Conservation (phyloP, 192 early-diverging fungal genomes). For the Coemansia sp. region DNA sequence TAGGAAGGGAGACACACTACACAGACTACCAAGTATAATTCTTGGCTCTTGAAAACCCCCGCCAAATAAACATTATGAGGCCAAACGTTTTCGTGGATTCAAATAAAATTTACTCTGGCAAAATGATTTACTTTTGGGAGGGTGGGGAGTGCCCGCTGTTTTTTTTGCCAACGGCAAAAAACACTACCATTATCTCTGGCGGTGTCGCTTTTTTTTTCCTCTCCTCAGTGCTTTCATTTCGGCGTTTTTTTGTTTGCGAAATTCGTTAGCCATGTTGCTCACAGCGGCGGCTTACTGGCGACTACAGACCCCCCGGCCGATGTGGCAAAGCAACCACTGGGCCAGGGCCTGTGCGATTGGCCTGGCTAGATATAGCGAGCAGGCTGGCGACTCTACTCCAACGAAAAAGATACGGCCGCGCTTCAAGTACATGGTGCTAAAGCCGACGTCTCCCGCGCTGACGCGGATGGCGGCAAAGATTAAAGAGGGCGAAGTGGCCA, state of each 20-base stretch:
- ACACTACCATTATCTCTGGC: too few species aligned
- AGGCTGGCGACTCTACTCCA: neutral
- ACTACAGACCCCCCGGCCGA: neutral
- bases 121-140: too few species aligned
- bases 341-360: neutral
- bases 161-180: too few species aligned
- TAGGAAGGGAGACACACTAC: too few species aligned
- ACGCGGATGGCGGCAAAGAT: slow-evolving; percentile 16
- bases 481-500: neutral
- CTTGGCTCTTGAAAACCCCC: too few species aligned
- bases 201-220: too few species aligned
- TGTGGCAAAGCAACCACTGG: neutral
- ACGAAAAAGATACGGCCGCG: neutral
- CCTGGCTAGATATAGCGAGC: neutral
- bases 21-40: too few species aligned
- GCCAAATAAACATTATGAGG: too few species aligned
- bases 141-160: too few species aligned
- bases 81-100: too few species aligned
- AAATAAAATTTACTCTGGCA: too few species aligned
- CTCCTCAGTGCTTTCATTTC: neutral
- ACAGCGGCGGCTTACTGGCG: neutral
- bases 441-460: slow-evolving; percentile 27
- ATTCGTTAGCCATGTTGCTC: neutral
- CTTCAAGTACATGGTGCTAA: slow-evolving; percentile 11
- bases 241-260: neutral